Base-by-base conservation (phyloP, 257 asterid species). In the Nemophila menziesii region DNA sequence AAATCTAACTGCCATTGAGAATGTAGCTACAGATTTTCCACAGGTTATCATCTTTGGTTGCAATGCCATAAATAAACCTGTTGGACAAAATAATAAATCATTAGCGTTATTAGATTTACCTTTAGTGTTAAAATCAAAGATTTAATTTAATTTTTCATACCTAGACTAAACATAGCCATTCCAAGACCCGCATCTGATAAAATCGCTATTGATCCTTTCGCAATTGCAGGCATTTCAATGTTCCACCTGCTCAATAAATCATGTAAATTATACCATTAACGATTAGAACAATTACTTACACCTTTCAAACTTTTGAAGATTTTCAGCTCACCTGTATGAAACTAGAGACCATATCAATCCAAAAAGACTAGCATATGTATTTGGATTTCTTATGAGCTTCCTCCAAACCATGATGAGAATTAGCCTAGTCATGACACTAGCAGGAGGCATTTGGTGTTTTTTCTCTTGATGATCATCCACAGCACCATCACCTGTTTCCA, bases 141-240 rank as follows among this genome's bases (percentile, higher is more conserved):
- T 12, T 41, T 17, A 41, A 17, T 14, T 40, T 26, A 41, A 17
- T 40, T 18, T 22, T 18, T 14, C 23, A 18, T 71, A 78, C 94
- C 94, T 62, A 82, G 69, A 61, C 95, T 87, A 61, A 82, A 87
- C 95, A 87, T 83, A 39, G 95, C 97, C 95, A 87, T 87, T 54
- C 97, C 97, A 48, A 83, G 89, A 16, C 97, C 97, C 15, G 95
- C 95, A 61, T 87, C 97, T 2, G 97, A 83, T 50, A 87, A 59
- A 26, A 87, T 80, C 8, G 97, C 67, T 46, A 87, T 87, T n/a
- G 95, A 87, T 13, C 93, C 93, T 60, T 69, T 73, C 10, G 83
- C 82, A 22, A 87, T 77, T 8, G 82, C 22, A 2, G 97, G 97
- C 97, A 87, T 87, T 54, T 87, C 68, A 29, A 87, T 73, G 58